phyloP scores from a whole-genome alignment of 768 basidiomycete species.

The Tulasnella sp. region DNA sequence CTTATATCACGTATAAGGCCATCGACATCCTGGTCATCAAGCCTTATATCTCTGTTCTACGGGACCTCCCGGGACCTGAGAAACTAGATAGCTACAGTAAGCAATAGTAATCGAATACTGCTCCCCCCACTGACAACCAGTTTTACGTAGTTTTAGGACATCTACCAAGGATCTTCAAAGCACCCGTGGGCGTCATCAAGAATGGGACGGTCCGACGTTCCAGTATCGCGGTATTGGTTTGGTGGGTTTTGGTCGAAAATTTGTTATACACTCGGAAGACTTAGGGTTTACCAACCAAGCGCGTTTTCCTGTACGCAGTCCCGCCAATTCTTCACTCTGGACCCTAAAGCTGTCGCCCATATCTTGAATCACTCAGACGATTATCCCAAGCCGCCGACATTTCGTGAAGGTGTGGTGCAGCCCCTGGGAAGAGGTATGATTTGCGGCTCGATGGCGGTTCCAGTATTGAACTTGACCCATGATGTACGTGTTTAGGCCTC shows the following conservation, averaged over 20 bases:
- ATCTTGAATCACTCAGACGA: conserved; percentile 1
- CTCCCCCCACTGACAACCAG: too few relatives aligned
- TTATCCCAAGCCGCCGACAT: background rate
- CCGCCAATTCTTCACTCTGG: background rate
- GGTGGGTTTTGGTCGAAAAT: conserved; percentile 32
- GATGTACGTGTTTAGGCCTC: background rate
- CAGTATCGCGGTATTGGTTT: conserved; percentile 36
- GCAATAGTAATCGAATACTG: background rate
- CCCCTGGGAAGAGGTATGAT: background rate
- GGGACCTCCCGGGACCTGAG: conserved; percentile 41
- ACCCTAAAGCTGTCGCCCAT: conserved; percentile 2
- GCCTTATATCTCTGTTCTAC: conserved; percentile 31
- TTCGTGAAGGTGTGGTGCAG: background rate
- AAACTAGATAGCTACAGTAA: conserved; percentile 21
- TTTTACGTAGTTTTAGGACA: conserved; percentile 37
- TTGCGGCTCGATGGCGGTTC: background rate
- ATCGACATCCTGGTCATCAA: background rate
- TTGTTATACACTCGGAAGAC: too few relatives aligned
- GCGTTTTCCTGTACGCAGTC: background rate
- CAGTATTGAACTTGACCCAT: background rate
- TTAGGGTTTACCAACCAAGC: background rate
- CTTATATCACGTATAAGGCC: too few relatives aligned
- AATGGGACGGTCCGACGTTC: conserved; percentile 43
- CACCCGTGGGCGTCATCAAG: conserved; percentile 32
- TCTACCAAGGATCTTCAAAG: conserved; percentile 35